These are phyloP conservation scores for Millerago galiae DNA, from an alignment of 805 yeast species.

Conservation along the genomic window DNA sequence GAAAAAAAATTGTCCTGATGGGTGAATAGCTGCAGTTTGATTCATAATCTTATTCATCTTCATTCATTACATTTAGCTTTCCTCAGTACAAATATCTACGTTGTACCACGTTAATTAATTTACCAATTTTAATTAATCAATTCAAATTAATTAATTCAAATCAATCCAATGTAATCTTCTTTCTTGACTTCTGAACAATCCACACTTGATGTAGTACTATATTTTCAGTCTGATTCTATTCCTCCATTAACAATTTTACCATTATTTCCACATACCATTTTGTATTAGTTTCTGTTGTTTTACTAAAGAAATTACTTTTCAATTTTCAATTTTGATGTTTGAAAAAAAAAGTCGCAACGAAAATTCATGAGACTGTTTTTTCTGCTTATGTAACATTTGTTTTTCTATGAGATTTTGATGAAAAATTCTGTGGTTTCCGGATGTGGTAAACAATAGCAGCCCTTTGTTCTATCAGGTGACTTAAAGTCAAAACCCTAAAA, in stretches of 20 bases:
- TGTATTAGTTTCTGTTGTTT: conserved; percentile 12
- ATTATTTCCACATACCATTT: conserved; percentile 17
- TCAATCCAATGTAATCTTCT: too few species aligned
- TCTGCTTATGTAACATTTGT: background rate
- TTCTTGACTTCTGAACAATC: too few species aligned
- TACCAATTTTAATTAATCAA: too few species aligned
- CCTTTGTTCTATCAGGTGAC: background rate
- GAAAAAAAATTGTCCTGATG: background rate
- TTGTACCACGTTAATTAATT: too few species aligned
- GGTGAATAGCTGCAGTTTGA: too few species aligned
- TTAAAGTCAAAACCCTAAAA: background rate
- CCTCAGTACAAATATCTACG: too few species aligned
- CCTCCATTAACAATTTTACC: background rate
- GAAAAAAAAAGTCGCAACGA: conserved; percentile 1
- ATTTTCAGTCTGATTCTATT: background rate
- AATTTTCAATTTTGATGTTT: conserved; percentile 1
- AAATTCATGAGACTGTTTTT: conserved; percentile 2
- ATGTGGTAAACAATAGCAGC: background rate
- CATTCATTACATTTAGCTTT: too few species aligned
- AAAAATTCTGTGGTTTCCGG: background rate
- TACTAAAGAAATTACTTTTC: conserved; percentile 1
- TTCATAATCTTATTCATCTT: too few species aligned
- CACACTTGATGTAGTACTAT: background rate
- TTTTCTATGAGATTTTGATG: background rate
- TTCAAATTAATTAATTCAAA: too few species aligned